These are phyloP conservation scores for Lyophyllum semitale DNA, from an alignment of 768 basidiomycete genomes.

Conservation along the genomic window DNA sequence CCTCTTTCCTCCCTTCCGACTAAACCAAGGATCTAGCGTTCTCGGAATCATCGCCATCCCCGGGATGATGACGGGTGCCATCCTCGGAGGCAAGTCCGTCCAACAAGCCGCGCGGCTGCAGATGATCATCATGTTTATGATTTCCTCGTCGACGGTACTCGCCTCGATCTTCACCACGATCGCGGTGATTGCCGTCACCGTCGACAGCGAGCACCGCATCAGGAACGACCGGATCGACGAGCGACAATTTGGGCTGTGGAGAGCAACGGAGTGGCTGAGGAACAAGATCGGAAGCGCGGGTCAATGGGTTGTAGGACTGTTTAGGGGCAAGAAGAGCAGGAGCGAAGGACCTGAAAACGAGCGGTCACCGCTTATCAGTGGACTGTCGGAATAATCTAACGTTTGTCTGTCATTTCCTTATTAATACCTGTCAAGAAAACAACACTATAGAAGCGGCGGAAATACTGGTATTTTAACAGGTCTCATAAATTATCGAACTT, in stretches of 20 bases:
- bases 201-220: conserved; percentile 70
- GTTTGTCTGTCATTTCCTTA: neutral
- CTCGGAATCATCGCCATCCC: conserved; percentile 79
- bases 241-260: conserved; percentile 26
- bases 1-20: neutral
- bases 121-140: conserved; percentile 96
- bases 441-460: too few species aligned
- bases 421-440: too few species aligned
- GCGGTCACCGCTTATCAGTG: neutral
- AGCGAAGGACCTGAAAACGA: neutral
- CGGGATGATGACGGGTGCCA: conserved; percentile 92
- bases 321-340: neutral
- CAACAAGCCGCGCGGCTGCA: conserved; percentile 85
- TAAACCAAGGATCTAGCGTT: conserved; percentile 42
- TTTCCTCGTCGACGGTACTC: conserved; percentile 74
- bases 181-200: conserved; percentile 58
- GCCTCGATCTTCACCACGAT: conserved; percentile 67
- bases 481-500: too few species aligned
- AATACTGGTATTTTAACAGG: too few species aligned
- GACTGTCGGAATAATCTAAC: neutral
- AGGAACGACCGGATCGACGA: conserved; percentile 63
- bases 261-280: conserved; percentile 17
- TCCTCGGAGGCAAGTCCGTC: conserved; percentile 83
- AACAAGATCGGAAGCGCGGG: conserved; percentile 6
- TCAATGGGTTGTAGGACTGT: too few species aligned